phyloP scores from a whole-genome alignment of 495 filamentous ascomycete species.

The Penicillium malachiteum region DNA sequence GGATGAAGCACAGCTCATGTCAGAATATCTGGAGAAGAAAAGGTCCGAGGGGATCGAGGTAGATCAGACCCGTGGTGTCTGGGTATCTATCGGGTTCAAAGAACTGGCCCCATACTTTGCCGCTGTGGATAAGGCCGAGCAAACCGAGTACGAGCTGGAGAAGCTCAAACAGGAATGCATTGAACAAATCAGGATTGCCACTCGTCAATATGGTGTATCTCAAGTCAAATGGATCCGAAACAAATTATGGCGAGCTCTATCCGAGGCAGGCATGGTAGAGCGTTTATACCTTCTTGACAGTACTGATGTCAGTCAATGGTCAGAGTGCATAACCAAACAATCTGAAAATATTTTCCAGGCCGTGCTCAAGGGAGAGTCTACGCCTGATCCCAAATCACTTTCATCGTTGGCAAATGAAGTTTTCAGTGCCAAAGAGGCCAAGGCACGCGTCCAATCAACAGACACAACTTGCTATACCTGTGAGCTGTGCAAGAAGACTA shows the following conservation, averaged over 20 bases:
- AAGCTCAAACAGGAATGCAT: constrained; percentile 44
- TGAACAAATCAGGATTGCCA: constrained; percentile 69
- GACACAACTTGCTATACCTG: constrained; percentile 51
- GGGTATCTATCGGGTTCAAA: constrained; percentile 95
- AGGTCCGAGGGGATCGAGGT: constrained; percentile 50
- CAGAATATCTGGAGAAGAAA: constrained; percentile 49
- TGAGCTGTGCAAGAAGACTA: constrained; percentile 67
- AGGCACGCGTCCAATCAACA: constrained; percentile 38
- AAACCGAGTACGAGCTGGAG: constrained; percentile 41
- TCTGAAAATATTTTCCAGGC: constrained; percentile 58
- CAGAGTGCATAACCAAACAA: constrained; percentile 56
- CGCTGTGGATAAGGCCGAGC: constrained; percentile 40
- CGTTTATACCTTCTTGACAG: constrained; percentile 75
- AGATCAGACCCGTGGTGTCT: constrained; percentile 79
- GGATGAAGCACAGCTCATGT: constrained; percentile 63
- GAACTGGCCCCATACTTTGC: constrained; percentile 74
- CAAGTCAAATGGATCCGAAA: constrained; percentile 86
- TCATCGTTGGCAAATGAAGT: constrained; percentile 59
- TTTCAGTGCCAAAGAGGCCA: constrained; percentile 53
- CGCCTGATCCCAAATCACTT: constrained; percentile 61
- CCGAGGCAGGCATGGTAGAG: constrained; percentile 46
- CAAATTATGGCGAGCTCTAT: constrained; percentile 68
- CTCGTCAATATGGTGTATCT: constrained; percentile 79
- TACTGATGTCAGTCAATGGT: constrained; percentile 58
- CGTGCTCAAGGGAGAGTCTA: constrained; percentile 55